These are phyloP conservation scores for Umbelopsis sp. DNA, from an alignment of 192 early-diverging fungal species.

Conservation along the genomic window DNA sequence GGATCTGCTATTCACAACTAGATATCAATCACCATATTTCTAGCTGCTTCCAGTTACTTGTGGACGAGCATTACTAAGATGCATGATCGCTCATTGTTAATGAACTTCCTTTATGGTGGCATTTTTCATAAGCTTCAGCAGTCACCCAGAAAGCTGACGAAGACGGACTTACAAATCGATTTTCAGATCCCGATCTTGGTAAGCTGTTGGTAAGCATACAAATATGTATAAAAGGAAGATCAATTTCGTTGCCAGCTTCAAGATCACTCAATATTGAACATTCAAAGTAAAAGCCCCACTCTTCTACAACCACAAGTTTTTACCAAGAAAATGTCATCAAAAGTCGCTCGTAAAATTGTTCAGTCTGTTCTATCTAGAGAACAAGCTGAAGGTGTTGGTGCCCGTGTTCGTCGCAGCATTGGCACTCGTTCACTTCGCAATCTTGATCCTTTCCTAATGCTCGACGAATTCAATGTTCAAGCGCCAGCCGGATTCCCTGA, in stretches of 20 bases:
- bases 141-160: too few species aligned
- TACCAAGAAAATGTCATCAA: slow-evolving; percentile 27
- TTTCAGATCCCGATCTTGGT: too few species aligned
- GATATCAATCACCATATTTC: too few species aligned
- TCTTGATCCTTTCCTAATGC: slow-evolving; percentile 90
- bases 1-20: too few species aligned
- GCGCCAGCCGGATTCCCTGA: slow-evolving; percentile 46
- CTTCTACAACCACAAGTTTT: background rate
- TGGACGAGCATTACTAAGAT: too few species aligned
- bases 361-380: slow-evolving; percentile 49
- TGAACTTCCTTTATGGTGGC: too few species aligned
- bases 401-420: slow-evolving; percentile 76
- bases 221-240: too few species aligned
- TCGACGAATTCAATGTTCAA: slow-evolving; percentile 64
- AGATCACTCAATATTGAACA: background rate
- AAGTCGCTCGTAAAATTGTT: slow-evolving; percentile 40
- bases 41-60: too few species aligned
- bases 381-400: slow-evolving; percentile 80
- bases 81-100: too few species aligned
- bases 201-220: too few species aligned
- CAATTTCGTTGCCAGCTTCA: background rate
- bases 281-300: background rate
- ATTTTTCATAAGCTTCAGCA: too few species aligned
- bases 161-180: too few species aligned
- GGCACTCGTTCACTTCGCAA: slow-evolving; percentile 65